Evolutionary conservation across 2,329 filamentous ascomycete genomes (phyloP).

Genomic region (Epichloe sibirici): DNA sequence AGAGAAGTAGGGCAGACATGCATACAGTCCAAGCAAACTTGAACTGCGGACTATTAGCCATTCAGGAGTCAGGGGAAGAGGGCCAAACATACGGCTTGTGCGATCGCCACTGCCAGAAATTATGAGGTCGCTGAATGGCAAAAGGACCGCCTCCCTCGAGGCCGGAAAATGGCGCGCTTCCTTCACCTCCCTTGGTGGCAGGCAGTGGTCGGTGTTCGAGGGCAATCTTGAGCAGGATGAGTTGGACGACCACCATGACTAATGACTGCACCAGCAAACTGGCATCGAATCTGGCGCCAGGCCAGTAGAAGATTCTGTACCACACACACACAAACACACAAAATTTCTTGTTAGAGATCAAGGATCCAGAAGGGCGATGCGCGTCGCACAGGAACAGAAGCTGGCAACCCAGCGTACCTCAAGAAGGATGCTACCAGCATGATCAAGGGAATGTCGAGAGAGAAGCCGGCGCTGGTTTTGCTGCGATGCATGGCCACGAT

Average conservation of each 20-base stretch:
- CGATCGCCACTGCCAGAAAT: conserved; percentile 74
- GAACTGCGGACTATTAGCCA: background rate
- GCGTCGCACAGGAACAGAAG: background rate
- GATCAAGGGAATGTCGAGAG: conserved; percentile 58
- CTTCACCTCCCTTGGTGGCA: conserved; percentile 47
- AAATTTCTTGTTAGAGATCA: background rate
- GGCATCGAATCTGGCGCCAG: conserved; percentile 51
- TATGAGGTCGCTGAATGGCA: conserved; percentile 48
- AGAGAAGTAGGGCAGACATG: no score
- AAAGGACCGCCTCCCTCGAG: conserved; percentile 25
- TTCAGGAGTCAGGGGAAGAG: background rate
- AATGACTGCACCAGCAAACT: conserved; percentile 53
- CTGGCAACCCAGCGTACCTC: conserved; percentile 30
- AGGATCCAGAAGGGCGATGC: background rate
- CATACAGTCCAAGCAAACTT: no score
- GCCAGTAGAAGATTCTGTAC: conserved; percentile 56
- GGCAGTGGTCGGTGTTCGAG: conserved; percentile 53
- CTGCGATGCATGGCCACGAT: conserved; percentile 50
- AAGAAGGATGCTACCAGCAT: conserved; percentile 59
- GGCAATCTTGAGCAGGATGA: conserved; percentile 52
- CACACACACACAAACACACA: background rate
- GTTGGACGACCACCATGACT: conserved; percentile 52
- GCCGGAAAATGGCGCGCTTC: conserved; percentile 50
- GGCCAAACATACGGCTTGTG: conserved; percentile 43
- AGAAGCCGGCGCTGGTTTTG: conserved; percentile 56